Evolutionary conservation across 352 stramenopile genomes (phyloP), one percentile per base, ranked within the genome.

Genomic region (Elongisporangium prolatum): DNA sequence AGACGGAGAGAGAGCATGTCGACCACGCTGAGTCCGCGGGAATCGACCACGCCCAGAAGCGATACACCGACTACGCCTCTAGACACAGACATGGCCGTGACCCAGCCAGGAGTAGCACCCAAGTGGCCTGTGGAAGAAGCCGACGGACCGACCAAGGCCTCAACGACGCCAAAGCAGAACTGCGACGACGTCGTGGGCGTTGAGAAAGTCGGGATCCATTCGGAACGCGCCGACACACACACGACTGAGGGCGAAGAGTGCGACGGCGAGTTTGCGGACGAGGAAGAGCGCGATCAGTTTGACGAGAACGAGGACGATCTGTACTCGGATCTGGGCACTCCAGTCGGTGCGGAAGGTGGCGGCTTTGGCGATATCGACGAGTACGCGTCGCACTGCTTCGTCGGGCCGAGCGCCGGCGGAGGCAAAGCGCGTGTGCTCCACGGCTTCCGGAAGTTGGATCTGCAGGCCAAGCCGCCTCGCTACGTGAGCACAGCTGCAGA

Each of bases 401-500:
- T 87, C 14, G 81, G 81, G 2, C 81, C 81, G 17, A 91, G 74
- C 24, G 59, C 77, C 9, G 58, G 63, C n/a, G 69, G 87, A 28
- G 61, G 71, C 22, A 83, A 75, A 3, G 66, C 63, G 48, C 71
- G 79, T 18, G 71, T 60, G 3, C 61, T 91, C 49, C 81, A 91
- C 50, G 73, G 67, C 17, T 60, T 88, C n/a, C 79, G 81, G 25
- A 74, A 71, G 37, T 69, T 89, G 40, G 59, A 73, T n/a, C 68
- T 91, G 38, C 76, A 87, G 63, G 68, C 77, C 21, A 88, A 87
- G 48, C 81, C 81, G 6, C 81, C 81, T 53, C 70, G 74, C 11
- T 89, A 89, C 56, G 61, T 71, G n/a, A 91, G 81, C 37, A 74
- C 74, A 6, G 64, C 59, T 0, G 48, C 66, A n/a, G 51, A 21